Base-by-base conservation (phyloP, 768 basidiomycete genomes). In the Russula virescens region DNA sequence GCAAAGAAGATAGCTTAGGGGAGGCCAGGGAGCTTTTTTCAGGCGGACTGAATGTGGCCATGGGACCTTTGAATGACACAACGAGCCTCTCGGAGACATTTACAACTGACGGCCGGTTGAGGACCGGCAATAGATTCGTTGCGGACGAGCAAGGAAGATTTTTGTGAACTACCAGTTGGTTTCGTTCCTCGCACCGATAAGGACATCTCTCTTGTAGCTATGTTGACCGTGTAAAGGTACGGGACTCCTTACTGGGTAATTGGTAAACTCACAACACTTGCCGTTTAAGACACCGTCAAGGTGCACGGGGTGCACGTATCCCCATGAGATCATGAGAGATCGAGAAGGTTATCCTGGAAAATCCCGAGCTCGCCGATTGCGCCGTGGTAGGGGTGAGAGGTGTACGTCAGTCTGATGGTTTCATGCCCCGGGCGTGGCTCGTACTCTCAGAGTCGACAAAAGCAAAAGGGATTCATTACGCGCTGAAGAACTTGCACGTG, bases 271-370 rank as follows among this genome's bases (percentile, higher is more conserved):
- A 48, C 23, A 89, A 11, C 6, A 38, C 2, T 11, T 38, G 3
- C 31, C 13, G 84, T 0, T 76, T 92, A 25, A 91, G 91, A 71
- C 79, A 48, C 8, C 8, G 31, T 31, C 31, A 31, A 31, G 31
- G 31, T 91, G 3, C 88, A 87, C 0, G 90, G 89, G 1, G 77
- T 76, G 51, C 90, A 92, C 72, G 89, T 91, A 0, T 89, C 89
- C 0, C 89, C 89, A 1, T 79, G 81, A 16, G 90, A 93, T 89
- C 89, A 1, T 79, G 81, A 16, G 90, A 93, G 70, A 86, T 91
- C 55, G 90, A 91, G 69, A 78, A 82, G 26, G 80, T 79, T 26
- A 75, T 93, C 0, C 77, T 84, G 19, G 31, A 31, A 31, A 3
- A 31, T 8, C 31, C 31, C 31, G 31, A 31, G 31, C 5, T 31